Evolutionary conservation across 2,329 filamentous ascomycete species (phyloP).

Genomic region (Pseudopithomyces maydicus): DNA sequence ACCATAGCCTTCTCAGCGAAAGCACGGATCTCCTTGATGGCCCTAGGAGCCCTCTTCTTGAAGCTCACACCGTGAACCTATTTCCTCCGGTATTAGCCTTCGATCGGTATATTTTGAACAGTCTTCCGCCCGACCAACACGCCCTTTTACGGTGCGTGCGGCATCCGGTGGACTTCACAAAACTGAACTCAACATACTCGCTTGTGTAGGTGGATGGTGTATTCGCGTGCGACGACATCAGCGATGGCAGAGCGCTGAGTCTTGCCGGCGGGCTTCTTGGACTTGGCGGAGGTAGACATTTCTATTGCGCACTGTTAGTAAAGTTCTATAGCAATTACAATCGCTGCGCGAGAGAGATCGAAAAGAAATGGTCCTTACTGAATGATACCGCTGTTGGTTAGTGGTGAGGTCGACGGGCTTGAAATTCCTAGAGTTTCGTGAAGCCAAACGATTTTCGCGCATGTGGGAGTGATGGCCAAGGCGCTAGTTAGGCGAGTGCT

Average conservation of each 20-base stretch:
- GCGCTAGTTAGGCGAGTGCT: constrained; percentile 14
- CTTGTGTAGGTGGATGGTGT: constrained; percentile 99
- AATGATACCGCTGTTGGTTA: constrained; percentile 20
- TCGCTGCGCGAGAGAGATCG: background rate
- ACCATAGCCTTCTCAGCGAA: constrained; percentile 97
- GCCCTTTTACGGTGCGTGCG: constrained; percentile 35
- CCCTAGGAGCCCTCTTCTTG: constrained; percentile 99
- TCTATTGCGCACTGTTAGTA: constrained; percentile 29
- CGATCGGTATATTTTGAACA: constrained; percentile 45
- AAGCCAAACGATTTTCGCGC: constrained; percentile 14
- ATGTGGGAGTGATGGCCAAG: constrained; percentile 7
- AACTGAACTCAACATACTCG: constrained; percentile 80
- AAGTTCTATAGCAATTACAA: background rate
- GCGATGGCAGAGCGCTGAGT: constrained; percentile 87
- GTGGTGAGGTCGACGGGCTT: constrained; percentile 15
- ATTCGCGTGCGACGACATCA: constrained; percentile 99
- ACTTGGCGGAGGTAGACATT: constrained; percentile 50
- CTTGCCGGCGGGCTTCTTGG: constrained; percentile 70
- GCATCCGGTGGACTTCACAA: constrained; percentile 71
- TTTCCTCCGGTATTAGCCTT: constrained; percentile 52
- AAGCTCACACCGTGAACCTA: constrained; percentile 96
- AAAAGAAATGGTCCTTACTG: constrained; percentile 16
- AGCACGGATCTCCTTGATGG: constrained; percentile 99
- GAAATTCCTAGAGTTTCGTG: constrained; percentile 14
- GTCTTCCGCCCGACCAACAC: constrained; percentile 66